These are phyloP conservation scores for Bipolaris zeicola DNA, from an alignment of 2,329 filamentous ascomycete species.

Conservation along the genomic window DNA sequence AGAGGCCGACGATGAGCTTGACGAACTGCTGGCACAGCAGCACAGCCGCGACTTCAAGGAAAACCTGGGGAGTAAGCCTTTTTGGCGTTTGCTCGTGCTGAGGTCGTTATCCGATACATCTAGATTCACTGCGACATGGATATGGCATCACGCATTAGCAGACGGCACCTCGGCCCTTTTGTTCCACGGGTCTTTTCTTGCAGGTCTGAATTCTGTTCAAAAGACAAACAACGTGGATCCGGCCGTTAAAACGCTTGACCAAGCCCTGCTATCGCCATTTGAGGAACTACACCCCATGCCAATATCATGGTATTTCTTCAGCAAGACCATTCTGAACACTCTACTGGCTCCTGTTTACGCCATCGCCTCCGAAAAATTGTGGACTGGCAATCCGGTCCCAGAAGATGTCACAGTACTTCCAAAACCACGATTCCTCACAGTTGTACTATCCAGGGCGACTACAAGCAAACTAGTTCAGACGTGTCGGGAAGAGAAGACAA, in stretches of 20 bases:
- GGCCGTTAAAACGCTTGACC: conserved; percentile 19
- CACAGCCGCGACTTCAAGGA: conserved; percentile 50
- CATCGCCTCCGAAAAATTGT: conserved; percentile 23
- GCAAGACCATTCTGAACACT: conserved; percentile 41
- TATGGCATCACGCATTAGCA: conserved; percentile 57
- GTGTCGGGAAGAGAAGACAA: conserved; percentile 49
- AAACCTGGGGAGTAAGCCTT: conserved; percentile 38
- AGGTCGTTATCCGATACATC: conserved; percentile 3
- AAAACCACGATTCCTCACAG: conserved; percentile 35
- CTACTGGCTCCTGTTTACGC: conserved; percentile 37
- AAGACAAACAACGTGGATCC: neutral
- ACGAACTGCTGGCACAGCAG: conserved; percentile 49
- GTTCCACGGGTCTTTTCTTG: conserved; percentile 53
- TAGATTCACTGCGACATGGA: conserved; percentile 52
- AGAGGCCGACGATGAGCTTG: conserved; percentile 48
- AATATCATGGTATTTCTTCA: conserved; percentile 45
- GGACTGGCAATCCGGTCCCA: conserved; percentile 30
- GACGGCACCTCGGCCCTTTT: conserved; percentile 55
- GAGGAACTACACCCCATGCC: conserved; percentile 51
- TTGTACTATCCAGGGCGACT: conserved; percentile 39
- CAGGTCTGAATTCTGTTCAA: conserved; percentile 34
- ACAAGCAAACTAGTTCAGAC: conserved; percentile 38
- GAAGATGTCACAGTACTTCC: conserved; percentile 15
- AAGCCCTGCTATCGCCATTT: conserved; percentile 48
- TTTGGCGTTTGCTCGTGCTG: conserved; percentile 53